Conservation (phyloP, 805 yeast genomes). For the Candida vartiovaarae region DNA sequence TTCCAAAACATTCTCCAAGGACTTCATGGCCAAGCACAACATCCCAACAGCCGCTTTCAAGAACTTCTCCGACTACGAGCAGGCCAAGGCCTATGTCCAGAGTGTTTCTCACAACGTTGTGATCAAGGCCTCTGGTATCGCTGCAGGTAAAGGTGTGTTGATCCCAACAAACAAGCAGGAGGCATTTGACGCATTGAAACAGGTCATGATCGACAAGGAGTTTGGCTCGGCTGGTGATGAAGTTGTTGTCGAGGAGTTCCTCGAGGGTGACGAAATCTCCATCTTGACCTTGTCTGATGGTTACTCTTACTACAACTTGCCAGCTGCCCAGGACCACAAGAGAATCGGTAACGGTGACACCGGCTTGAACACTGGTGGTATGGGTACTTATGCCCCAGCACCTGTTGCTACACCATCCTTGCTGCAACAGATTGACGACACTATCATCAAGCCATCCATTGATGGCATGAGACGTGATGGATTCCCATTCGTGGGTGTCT, state of each 20-base stretch:
- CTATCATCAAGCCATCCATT: constrained; percentile 84
- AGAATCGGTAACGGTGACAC: constrained; percentile 88
- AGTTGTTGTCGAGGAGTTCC: constrained; percentile 90
- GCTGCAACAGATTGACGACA: constrained; percentile 59
- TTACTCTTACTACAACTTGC: constrained; percentile 81
- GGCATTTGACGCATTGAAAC: constrained; percentile 76
- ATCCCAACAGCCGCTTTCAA: constrained; percentile 93
- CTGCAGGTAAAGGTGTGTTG: constrained; percentile 98
- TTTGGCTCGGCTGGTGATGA: constrained; percentile 94
- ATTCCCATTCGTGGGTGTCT: constrained; percentile 89
- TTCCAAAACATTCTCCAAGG: constrained; percentile 89
- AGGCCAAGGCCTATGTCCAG: constrained; percentile 66
- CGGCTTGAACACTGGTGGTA: constrained; percentile 97
- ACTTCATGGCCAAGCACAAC: constrained; percentile 83
- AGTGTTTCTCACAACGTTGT: constrained; percentile 70
- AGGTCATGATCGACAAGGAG: constrained; percentile 81
- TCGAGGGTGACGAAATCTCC: constrained; percentile 96
- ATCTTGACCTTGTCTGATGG: constrained; percentile 92
- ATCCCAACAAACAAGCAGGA: constrained; percentile 82
- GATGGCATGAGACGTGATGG: constrained; percentile 96
- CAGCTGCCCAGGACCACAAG: constrained; percentile 98
- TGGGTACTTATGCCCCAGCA: constrained; percentile 99
- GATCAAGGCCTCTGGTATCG: constrained; percentile 95
- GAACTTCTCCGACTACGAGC: constrained; percentile 70
- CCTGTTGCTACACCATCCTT: constrained; percentile 83